These are phyloP conservation scores for Staphylotrichum tortipilum DNA, from an alignment of 495 filamentous ascomycete genomes.

Conservation along the genomic window DNA sequence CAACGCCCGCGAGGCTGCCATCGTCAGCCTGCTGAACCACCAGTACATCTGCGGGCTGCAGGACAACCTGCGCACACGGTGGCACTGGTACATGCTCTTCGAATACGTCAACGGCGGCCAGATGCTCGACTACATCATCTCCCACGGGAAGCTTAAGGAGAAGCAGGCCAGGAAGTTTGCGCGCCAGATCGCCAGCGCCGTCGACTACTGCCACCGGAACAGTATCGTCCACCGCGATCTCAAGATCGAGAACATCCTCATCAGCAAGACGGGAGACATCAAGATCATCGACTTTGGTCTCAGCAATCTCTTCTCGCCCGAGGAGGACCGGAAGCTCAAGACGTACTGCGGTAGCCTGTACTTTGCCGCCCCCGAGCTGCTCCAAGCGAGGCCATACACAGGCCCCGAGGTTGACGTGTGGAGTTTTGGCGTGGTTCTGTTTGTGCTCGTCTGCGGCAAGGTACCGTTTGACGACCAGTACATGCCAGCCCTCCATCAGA, in stretches of 20 bases:
- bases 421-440: constrained; percentile 99
- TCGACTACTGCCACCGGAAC: constrained; percentile 98
- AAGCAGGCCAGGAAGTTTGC: constrained; percentile 98
- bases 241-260: constrained; percentile 99
- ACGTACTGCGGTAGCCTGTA: constrained; percentile 98
- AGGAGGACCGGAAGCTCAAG: constrained; percentile 63
- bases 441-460: constrained; percentile 95
- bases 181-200: constrained; percentile 92
- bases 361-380: constrained; percentile 90
- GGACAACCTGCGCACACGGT: constrained; percentile 88
- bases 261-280: constrained; percentile 98
- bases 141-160: constrained; percentile 93
- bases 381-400: constrained; percentile 90
- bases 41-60: constrained; percentile 96
- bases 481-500: constrained; percentile 96
- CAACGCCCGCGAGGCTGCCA: constrained; percentile 92
- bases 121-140: constrained; percentile 99
- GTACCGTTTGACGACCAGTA: constrained; percentile 99
- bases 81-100: constrained; percentile 99
- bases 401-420: constrained; percentile 96
- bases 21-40: constrained; percentile 89
- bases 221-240: constrained; percentile 97
- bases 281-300: constrained; percentile 99
- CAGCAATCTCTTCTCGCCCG: constrained; percentile 90
- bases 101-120: constrained; percentile 99